These are phyloP conservation scores for Kwoniella newhampshirensis DNA, from an alignment of 768 basidiomycete genomes.

Conservation along the genomic window DNA sequence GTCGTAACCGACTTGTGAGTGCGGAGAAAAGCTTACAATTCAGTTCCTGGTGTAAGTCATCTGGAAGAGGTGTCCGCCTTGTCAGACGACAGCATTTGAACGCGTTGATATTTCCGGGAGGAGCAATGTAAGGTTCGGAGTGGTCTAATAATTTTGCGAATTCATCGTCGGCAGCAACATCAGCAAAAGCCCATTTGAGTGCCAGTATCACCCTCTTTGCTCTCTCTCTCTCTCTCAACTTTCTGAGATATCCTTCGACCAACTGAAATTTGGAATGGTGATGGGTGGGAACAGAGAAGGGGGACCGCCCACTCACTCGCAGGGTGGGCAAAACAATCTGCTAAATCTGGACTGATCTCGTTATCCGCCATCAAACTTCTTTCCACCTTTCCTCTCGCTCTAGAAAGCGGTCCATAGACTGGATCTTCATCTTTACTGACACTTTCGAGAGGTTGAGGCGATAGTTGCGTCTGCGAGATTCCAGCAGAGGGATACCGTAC, in stretches of 20 bases:
- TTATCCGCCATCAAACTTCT: constrained; percentile 34
- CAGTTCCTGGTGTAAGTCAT: constrained; percentile 43
- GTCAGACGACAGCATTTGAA: constrained; percentile 28
- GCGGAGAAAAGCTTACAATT: constrained; percentile 27
- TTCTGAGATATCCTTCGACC: too few species aligned
- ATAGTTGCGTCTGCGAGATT: constrained; percentile 17
- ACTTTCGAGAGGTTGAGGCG: constrained; percentile 33
- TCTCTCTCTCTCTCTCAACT: too few species aligned
- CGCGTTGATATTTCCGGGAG: constrained; percentile 18
- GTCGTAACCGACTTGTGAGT: too few species aligned
- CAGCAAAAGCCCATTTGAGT: too few species aligned
- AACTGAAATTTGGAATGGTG: too few species aligned
- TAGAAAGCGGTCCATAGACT: constrained; percentile 40
- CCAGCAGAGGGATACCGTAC: background rate
- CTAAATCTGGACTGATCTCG: constrained; percentile 41
- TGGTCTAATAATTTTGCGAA: constrained; percentile 9
- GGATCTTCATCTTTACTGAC: constrained; percentile 40
- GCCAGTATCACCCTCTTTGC: too few species aligned
- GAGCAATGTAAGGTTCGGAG: constrained; percentile 27
- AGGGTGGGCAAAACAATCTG: constrained; percentile 16
- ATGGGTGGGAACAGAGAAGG: too few species aligned
- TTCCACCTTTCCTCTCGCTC: constrained; percentile 39
- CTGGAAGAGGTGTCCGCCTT: constrained; percentile 35
- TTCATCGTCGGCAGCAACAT: too few species aligned
- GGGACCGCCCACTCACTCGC: constrained; percentile 21